Evolutionary conservation across 2,329 filamentous ascomycete genomes (phyloP).

Genomic region (Arthroderma uncinatum): DNA sequence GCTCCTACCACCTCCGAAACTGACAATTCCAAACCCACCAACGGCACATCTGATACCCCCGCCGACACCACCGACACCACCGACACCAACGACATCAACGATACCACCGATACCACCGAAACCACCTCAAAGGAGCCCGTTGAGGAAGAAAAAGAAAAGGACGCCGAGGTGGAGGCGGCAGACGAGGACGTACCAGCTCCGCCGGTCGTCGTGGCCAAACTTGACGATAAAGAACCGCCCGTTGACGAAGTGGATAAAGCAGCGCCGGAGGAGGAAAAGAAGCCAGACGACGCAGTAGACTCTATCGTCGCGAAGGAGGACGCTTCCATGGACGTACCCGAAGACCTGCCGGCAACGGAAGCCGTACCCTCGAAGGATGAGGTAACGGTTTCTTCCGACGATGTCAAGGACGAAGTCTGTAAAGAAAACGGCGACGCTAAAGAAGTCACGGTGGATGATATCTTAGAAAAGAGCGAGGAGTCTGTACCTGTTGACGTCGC

Average conservation of each 20-base stretch:
- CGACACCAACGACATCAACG: not conserved
- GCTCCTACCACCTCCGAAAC: slow-evolving; percentile 8
- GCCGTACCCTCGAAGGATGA: not conserved
- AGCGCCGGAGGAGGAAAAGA: slow-evolving; percentile 9
- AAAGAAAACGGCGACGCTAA: not conserved
- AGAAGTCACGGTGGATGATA: not conserved
- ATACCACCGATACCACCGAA: slow-evolving; percentile 7
- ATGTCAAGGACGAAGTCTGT: not conserved
- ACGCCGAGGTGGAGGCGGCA: not conserved
- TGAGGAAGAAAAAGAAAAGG: not conserved
- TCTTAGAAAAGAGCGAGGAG: not conserved
- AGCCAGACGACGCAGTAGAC: not conserved
- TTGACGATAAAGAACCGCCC: not conserved
- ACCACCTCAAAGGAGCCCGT: slow-evolving; percentile 4
- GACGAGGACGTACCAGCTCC: not conserved
- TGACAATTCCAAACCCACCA: slow-evolving; percentile 6
- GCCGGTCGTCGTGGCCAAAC: not conserved
- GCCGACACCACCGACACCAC: no score
- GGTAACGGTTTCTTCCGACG: not conserved
- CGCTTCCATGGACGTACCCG: not conserved
- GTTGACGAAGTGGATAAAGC: slow-evolving; percentile 8
- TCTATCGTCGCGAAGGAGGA: slow-evolving; percentile 1
- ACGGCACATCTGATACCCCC: no score
- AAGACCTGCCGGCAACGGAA: not conserved
- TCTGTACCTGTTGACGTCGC: not conserved